Conservation (phyloP, 2,329 filamentous ascomycete genomes). For the Didymella segeticola region DNA sequence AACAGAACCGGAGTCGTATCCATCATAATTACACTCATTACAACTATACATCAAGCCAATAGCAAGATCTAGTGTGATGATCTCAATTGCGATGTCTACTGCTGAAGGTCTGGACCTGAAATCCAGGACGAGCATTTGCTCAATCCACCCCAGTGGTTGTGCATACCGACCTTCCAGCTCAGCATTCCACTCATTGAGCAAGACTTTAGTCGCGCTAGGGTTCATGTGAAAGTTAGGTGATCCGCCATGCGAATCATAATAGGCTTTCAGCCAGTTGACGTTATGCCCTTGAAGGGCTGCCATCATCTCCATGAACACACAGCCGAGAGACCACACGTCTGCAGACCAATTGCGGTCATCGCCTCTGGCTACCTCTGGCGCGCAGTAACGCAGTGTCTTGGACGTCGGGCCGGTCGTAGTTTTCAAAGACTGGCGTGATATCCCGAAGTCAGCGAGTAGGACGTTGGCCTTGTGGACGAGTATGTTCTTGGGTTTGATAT, state of each 20-base stretch:
- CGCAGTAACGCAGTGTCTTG: constrained; percentile 17
- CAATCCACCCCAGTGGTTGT: no score
- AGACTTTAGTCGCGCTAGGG: neutral
- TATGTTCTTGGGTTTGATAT: constrained; percentile 30
- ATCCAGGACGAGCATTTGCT: constrained; percentile 9
- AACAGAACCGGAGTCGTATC: no score
- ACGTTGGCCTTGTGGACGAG: constrained; percentile 17
- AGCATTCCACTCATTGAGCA: no score
- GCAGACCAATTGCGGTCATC: constrained; percentile 18
- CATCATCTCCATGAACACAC: constrained; percentile 28
- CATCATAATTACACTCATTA: neutral
- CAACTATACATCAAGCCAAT: neutral
- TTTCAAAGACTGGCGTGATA: constrained; percentile 19
- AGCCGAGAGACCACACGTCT: constrained; percentile 28
- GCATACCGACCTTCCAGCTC: no score
- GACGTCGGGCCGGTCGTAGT: constrained; percentile 16
- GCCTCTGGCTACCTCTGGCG: constrained; percentile 23
- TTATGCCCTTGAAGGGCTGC: constrained; percentile 14
- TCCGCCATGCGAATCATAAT: neutral
- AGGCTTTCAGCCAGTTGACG: neutral
- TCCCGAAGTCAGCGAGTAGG: constrained; percentile 24
- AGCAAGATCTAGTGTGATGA: neutral
- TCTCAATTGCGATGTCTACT: neutral
- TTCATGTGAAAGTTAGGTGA: constrained; percentile 11
- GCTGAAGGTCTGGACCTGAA: constrained; percentile 12